Evolutionary conservation across 495 filamentous ascomycete species (phyloP).

Genomic region (Cetradonia linearis): DNA sequence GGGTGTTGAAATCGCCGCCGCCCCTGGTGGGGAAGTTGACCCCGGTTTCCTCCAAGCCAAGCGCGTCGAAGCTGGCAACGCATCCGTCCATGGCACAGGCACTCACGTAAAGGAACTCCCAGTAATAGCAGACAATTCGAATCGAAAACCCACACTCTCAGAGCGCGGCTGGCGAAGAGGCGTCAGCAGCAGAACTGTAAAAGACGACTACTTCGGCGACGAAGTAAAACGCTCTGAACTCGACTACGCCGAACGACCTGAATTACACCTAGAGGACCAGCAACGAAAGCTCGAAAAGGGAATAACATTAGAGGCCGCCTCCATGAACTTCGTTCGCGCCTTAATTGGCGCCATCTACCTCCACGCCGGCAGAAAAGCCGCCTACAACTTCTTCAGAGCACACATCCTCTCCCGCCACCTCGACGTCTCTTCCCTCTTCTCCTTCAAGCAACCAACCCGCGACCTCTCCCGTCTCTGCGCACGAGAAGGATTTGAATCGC

Average conservation of each 20-base stretch:
- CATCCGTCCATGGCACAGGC: conserved; percentile 32
- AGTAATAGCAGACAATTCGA: conserved; percentile 29
- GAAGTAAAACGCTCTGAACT: conserved; percentile 28
- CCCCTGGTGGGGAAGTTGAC: conserved; percentile 83
- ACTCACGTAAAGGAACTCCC: conserved; percentile 29
- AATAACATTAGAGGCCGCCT: conserved; percentile 40
- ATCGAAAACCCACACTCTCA: conserved; percentile 17
- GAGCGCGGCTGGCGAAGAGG: conserved; percentile 53
- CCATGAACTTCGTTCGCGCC: conserved; percentile 64
- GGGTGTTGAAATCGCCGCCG: conserved; percentile 78
- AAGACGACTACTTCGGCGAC: conserved; percentile 74
- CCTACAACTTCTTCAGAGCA: conserved; percentile 67
- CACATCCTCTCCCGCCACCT: conserved; percentile 77
- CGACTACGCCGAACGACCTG: conserved; percentile 13
- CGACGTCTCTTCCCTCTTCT: conserved; percentile 64
- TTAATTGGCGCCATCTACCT: conserved; percentile 76
- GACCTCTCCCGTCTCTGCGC: conserved; percentile 73
- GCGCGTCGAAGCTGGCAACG: conserved; percentile 47
- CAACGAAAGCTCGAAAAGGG: conserved; percentile 28
- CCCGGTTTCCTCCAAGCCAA: conserved; percentile 83
- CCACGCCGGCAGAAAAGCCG: conserved; percentile 57
- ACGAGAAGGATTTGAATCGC: conserved; percentile 78
- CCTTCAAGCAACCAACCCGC: conserved; percentile 69
- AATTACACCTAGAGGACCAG: conserved; percentile 16
- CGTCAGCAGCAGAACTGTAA: conserved; percentile 58